phyloP scores from a whole-genome alignment of 2,329 filamentous ascomycete species.

The Xylariaceae sp. region DNA sequence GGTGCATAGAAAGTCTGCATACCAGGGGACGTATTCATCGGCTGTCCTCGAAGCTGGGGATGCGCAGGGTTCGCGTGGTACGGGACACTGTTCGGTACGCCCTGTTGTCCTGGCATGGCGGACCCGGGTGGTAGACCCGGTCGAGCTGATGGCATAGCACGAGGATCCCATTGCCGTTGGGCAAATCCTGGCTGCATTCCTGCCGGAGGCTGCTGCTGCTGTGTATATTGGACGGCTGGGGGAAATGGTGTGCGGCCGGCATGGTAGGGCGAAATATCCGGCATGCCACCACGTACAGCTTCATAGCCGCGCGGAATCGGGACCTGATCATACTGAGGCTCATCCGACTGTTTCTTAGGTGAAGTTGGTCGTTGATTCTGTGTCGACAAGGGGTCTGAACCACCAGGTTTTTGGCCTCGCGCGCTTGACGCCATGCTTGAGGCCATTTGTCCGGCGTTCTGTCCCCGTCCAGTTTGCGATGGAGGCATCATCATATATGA shows the following conservation, averaged over 20 bases:
- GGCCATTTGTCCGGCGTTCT: conserved; percentile 19
- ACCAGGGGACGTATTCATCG: conserved; percentile 1
- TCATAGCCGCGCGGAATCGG: conserved; percentile 32
- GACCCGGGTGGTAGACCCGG: conserved; percentile 11
- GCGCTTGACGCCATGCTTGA: conserved; percentile 14
- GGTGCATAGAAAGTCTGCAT: conserved; percentile 4
- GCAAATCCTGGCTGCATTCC: conserved; percentile 12
- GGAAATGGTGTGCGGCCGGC: conserved; percentile 21
- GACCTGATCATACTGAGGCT: conserved; percentile 30
- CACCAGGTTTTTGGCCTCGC: conserved; percentile 11
- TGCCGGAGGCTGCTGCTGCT: conserved; percentile 16
- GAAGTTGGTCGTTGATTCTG: conserved; percentile 11
- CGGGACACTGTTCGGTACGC: conserved; percentile 10
- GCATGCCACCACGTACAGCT: conserved; percentile 29
- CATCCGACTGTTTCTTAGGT: conserved; percentile 15
- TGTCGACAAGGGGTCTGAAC: conserved; percentile 11
- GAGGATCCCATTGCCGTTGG: conserved; percentile 25
- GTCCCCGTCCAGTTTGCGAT: conserved; percentile 16
- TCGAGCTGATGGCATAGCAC: conserved; percentile 14
- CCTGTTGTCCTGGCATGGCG: conserved; percentile 4
- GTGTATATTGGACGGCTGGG: conserved; percentile 13
- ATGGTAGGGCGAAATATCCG: conserved; percentile 30
- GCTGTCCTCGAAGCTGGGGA: not conserved
- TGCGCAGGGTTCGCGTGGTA: conserved; percentile 10
- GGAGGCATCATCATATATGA: conserved; percentile 6